A percentile compares a stretch with the other conserved stretches of the same genome.
phyloP scores from a whole-genome alignment of 2,329 filamentous ascomycete species.

The Metarhizium robertsii region DNA sequence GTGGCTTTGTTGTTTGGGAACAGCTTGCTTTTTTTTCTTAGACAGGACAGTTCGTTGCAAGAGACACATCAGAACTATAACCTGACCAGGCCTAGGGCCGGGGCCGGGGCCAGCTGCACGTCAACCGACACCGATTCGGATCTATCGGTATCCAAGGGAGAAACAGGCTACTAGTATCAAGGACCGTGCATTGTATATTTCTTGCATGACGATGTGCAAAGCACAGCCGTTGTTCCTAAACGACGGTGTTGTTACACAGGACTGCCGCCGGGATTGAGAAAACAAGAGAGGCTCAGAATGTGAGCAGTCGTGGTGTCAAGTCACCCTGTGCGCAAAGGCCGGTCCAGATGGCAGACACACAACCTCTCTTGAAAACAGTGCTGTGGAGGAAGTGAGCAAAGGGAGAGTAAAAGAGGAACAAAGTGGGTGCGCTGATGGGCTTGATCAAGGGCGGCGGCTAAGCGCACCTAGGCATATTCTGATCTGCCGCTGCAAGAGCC shows the following conservation, averaged over 20 bases:
- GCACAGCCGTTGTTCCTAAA: neutral
- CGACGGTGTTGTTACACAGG: too few species aligned
- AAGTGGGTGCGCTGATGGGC: neutral
- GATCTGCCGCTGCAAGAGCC: too few species aligned
- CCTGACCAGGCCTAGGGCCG: neutral
- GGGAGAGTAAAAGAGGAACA: neutral
- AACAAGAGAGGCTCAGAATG: too few species aligned
- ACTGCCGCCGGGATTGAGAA: too few species aligned
- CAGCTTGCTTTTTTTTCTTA: neutral
- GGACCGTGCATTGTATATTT: neutral
- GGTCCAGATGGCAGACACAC: too few species aligned
- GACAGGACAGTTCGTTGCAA: neutral
- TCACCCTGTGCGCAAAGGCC: too few species aligned
- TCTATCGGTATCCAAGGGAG: constrained; percentile 3
- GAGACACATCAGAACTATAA: neutral
- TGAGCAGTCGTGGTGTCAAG: too few species aligned
- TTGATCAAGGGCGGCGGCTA: neutral
- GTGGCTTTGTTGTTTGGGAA: neutral
- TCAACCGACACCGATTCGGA: constrained; percentile 5
- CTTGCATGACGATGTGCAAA: constrained; percentile 1
- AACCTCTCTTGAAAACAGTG: neutral
- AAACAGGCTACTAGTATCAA: neutral
- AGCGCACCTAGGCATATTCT: too few species aligned
- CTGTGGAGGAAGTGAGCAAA: neutral
- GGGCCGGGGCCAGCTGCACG: neutral